Evolutionary conservation across 1,139 yeast genomes (phyloP), one percentile per base, ranked within the genome.

Genomic region (Nakaseomyces nivariensis): DNA sequence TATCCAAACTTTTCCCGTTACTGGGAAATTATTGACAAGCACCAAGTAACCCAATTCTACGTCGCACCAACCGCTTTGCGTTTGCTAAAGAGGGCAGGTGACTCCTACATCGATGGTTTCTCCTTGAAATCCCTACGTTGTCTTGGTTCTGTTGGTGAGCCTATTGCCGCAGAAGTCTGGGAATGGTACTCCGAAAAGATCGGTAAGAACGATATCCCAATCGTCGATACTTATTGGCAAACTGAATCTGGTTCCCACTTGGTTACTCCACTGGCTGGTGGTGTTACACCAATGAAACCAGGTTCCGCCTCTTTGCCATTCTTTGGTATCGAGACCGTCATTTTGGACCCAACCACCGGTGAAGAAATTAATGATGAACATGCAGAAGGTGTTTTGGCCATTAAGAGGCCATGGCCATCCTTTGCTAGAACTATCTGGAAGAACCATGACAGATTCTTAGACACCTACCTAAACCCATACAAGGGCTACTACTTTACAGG

Each of bases 121-220:
- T 83, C 85, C 58, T 73, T 86, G 62, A 74, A 78, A 49, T 76
- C 88, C 3, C 61, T 86, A 54, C 76, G 95, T 62, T 81, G 80
- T 34, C 74, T 86, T 53, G 96, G 95, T 26, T 82, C 94, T 10
- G 96, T 86, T 45, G 96, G 96, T 64, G 96, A 86, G 68, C 96
- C 96, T 55, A 86, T 86, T 67, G 94, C 95, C 36, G 87, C 90
- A 43, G 96, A 86, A 64, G 89, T 86, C 51, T 86, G 96, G 96
- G 88, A 84, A 64, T 86, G 96, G 96, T 86, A 85, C 67, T 81
- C 81, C 61, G 87, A 84, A 56, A 74, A 81, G 57, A 79, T 86
- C 60, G 96, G 95, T 59, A 76, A 85, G 60, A 79, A 78, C 45
- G 76, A 82, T 66, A 83, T 85, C 48, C 87, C 85, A 61, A 79